Conservation (phyloP, 805 yeast species). For the Candida sithepensis region DNA sequence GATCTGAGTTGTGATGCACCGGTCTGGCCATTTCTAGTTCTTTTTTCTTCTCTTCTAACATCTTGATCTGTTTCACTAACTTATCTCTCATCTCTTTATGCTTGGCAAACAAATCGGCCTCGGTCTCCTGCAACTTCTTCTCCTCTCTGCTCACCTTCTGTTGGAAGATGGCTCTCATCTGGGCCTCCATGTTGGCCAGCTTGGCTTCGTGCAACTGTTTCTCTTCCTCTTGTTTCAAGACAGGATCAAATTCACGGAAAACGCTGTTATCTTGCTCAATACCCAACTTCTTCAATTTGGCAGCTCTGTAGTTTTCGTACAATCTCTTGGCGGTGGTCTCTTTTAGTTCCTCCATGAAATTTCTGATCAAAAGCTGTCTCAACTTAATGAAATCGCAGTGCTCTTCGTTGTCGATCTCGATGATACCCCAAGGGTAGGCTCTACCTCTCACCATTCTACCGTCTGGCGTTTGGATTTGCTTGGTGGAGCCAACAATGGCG, state of each 20-base stretch:
- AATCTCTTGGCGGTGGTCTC: slow-evolving; percentile 73
- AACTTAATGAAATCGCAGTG: slow-evolving; percentile 90
- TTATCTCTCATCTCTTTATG: slow-evolving; percentile 98
- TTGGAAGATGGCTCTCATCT: slow-evolving; percentile 95
- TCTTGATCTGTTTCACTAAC: slow-evolving; percentile 79
- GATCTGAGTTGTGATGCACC: slow-evolving; percentile 39
- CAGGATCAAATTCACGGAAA: slow-evolving; percentile 94
- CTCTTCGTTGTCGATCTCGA: slow-evolving; percentile 91
- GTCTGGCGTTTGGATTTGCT: slow-evolving; percentile 61
- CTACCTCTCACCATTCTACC: slow-evolving; percentile 88
- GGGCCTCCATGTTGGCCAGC: slow-evolving; percentile 89
- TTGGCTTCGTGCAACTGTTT: slow-evolving; percentile 90
- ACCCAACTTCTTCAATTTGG: slow-evolving; percentile 76
- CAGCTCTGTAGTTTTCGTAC: slow-evolving; percentile 87
- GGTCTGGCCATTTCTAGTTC: slow-evolving; percentile 63
- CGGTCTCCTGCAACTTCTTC: slow-evolving; percentile 93
- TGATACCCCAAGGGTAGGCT: slow-evolving; percentile 93
- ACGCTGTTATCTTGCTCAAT: slow-evolving; percentile 89
- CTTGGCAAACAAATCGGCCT: slow-evolving; percentile 90
- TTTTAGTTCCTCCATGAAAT: slow-evolving; percentile 88
- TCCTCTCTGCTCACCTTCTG: slow-evolving; percentile 96
- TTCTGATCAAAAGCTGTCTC: slow-evolving; percentile 84
- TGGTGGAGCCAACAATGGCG: slow-evolving; percentile 90
- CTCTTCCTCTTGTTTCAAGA: slow-evolving; percentile 89
- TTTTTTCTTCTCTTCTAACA: slow-evolving; percentile 86